Base-by-base conservation (phyloP, 805 yeast genomes). In the Diddensiella transvaalensis region DNA sequence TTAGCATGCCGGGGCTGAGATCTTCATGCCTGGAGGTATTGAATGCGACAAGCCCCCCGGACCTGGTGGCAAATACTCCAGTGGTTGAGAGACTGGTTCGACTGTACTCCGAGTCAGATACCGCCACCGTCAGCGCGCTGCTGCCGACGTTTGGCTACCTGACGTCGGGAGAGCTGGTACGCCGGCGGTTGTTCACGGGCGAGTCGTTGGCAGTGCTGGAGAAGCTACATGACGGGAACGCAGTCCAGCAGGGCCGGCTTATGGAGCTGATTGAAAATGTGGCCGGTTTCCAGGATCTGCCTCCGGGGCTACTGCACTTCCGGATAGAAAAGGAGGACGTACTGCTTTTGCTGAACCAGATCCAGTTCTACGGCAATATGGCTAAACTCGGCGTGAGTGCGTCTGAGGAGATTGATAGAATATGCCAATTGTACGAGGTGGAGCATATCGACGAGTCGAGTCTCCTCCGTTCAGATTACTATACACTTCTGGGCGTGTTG, bases 1-100 rank as follows among this genome's bases (percentile, higher is more conserved):
- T 68, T 19, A 54, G 54, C 13, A 56, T 62, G 13, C 56, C 57
- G n/a, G 51, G 58, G 22, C 59, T 63, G 15, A 56, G 56, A 18
- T 52, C 69, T 15, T 61, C 62, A 38, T 2, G 55, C 61, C 15
- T 57, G 61, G 19, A 55, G 57, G 3, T 48, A 63, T 8, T 69
- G 4, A 29, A 46, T 3, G 56, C 54, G 33, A 61, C 67, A 3
- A 49, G 55, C 4, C 69, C 70, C 2, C 54, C 66, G 2, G 73
- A 68, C 47, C 32, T 65, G n/a, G 47, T 68, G 13, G 68, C 69
- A 6, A 65, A 63, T 42, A 61, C 70, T 0, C 58, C 63, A 3
- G 46, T 69, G 3, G 42, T 65, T 13, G 46, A 53, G 11, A 52
- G 53, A 8, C 55, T 66, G 1, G 62, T 59, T 4, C 49, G 47